Percentiles rank a stretch among this genome's conserved stretches.
These are phyloP conservation scores for Saturnispora galanensis DNA, from an alignment of 805 yeast genomes.

Conservation along the genomic window DNA sequence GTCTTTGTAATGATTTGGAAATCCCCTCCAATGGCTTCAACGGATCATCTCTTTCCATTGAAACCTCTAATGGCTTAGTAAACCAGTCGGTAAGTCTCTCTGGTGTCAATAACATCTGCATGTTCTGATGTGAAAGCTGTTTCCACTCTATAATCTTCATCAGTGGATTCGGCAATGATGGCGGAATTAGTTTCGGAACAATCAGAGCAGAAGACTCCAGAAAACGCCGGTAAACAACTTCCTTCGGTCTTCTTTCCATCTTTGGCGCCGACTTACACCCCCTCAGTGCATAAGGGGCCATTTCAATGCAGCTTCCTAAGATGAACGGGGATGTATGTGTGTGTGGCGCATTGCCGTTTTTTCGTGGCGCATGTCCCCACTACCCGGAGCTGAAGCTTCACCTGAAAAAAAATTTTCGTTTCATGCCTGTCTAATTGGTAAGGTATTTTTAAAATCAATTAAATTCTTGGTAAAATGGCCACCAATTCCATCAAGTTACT, in stretches of 20 bases:
- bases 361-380: background rate
- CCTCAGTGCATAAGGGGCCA: constrained; percentile 3
- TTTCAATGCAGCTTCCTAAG: background rate
- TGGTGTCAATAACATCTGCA: background rate
- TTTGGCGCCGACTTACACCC: constrained; percentile 2
- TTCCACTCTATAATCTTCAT: constrained; percentile 6
- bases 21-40: background rate
- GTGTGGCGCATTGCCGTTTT: background rate
- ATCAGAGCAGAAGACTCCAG: background rate
- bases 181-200: constrained; percentile 3
- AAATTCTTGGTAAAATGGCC: constrained; percentile 37
- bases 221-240: background rate
- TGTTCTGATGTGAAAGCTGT: constrained; percentile 3
- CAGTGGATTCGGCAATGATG: constrained; percentile 5
- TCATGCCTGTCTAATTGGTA: too few species aligned
- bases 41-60: background rate
- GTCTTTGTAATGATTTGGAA: background rate
- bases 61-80: constrained; percentile 2
- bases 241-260: background rate
- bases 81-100: background rate
- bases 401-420: background rate
- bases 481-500: constrained; percentile 60
- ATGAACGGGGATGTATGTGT: too few species aligned
- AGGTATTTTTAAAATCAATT: too few species aligned
- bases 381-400: too few species aligned